Evolutionary conservation across 1,284 basidiomycete species (phyloP).

Genomic region (Cryptococcus depauperatus): DNA sequence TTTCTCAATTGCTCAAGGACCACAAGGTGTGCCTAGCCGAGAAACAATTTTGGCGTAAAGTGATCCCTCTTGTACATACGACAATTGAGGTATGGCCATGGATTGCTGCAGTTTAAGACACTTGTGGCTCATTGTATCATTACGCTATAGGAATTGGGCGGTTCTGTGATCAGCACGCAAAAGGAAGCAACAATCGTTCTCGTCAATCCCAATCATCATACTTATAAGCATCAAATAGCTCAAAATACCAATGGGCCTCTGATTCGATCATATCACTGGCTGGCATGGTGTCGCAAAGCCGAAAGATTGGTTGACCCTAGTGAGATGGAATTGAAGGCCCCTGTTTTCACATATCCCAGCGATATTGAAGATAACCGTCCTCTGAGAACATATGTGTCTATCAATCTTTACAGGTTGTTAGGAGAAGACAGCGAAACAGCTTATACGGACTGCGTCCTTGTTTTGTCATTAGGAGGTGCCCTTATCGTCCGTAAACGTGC

Average conservation of each 20-base stretch:
- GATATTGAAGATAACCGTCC: slow-evolving; percentile 13
- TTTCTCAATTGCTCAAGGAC: too few species aligned
- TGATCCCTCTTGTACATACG: background rate
- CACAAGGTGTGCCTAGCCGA: slow-evolving; percentile 6
- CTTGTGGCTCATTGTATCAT: background rate
- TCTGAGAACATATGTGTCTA: slow-evolving; percentile 28
- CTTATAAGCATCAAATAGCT: background rate
- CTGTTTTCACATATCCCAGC: slow-evolving; percentile 19
- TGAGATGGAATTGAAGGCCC: slow-evolving; percentile 10
- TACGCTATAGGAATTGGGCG: slow-evolving; percentile 12
- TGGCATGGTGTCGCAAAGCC: slow-evolving; percentile 15
- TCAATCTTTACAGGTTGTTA: slow-evolving; percentile 22
- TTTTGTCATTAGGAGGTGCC: slow-evolving; percentile 21
- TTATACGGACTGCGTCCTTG: slow-evolving; percentile 4
- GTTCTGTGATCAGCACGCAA: background rate
- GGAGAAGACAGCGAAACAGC: slow-evolving; percentile 15
- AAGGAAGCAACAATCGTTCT: slow-evolving; percentile 14
- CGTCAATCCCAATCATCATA: slow-evolving; percentile 16
- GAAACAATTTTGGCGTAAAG: slow-evolving; percentile 6
- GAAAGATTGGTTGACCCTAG: slow-evolving; percentile 7
- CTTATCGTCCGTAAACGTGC: slow-evolving; percentile 24
- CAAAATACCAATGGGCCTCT: background rate
- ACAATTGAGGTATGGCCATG: slow-evolving; percentile 7
- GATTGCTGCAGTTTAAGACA: too few species aligned
- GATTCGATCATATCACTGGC: slow-evolving; percentile 31